phyloP scores from a whole-genome alignment of 495 filamentous ascomycete genomes.

The Acidiella bohemica region DNA sequence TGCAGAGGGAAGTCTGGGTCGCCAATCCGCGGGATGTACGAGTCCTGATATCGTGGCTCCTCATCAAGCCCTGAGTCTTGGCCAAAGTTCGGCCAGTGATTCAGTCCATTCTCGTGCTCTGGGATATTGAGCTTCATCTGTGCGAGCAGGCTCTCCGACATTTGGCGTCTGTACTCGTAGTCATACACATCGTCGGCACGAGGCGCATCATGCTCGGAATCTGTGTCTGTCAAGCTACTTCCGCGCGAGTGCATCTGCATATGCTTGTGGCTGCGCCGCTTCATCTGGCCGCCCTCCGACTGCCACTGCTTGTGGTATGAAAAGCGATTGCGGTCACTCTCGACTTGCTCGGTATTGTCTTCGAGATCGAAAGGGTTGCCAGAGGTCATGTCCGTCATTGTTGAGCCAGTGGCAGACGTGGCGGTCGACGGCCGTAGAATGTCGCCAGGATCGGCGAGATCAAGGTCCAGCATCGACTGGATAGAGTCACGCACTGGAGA shows the following conservation, averaged over 20 bases:
- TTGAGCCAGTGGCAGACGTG: conserved; percentile 23
- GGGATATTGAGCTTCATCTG: conserved; percentile 41
- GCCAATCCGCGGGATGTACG: neutral
- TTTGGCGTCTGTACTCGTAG: conserved; percentile 20
- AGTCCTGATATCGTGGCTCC: conserved; percentile 1
- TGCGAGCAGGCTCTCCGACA: conserved; percentile 23
- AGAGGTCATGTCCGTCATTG: conserved; percentile 23
- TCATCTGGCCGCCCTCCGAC: conserved; percentile 16
- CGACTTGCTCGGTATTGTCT: conserved; percentile 15
- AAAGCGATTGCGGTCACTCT: conserved; percentile 13
- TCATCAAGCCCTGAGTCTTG: conserved; percentile 17
- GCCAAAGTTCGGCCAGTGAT: conserved; percentile 36
- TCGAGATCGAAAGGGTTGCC: conserved; percentile 33
- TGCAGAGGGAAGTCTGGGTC: neutral
- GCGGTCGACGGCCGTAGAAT: conserved; percentile 26
- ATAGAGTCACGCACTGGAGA: conserved; percentile 25
- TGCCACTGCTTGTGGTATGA: conserved; percentile 21
- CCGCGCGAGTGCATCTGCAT: conserved; percentile 32
- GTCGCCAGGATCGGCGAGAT: conserved; percentile 19
- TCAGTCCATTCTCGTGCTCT: conserved; percentile 31
- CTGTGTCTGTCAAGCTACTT: conserved; percentile 37
- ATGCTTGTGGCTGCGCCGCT: conserved; percentile 4
- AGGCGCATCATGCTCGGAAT: conserved; percentile 27
- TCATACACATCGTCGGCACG: conserved; percentile 5
- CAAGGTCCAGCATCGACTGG: conserved; percentile 28